Base-by-base conservation (phyloP, 805 yeast species). In the Ogataea neopini region DNA sequence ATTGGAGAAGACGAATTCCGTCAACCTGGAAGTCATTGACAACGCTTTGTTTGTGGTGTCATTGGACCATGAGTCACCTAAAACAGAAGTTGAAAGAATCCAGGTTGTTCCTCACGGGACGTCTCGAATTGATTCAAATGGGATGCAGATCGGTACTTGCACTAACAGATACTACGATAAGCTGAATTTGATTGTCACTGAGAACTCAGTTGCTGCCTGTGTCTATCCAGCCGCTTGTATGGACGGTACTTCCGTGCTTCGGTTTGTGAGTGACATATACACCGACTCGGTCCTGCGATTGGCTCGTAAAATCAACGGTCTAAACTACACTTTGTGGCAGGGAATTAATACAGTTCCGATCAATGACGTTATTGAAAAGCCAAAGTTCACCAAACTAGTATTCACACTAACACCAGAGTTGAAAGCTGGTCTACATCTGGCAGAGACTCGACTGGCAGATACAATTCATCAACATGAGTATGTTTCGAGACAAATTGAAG, bases 121-220 rank as follows among this genome's bases (percentile, higher is more conserved):
- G 7, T 71, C 79, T 1, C 51, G 54, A 25, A 68, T 77, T 34
- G 69, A 74, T 26, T 69, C 70, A 8, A 66, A 74, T 25, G 79
- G 77, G 48, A 64, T 76, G 39, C 84, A 80, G 61, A 61, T 71
- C 18, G 84, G 84, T 20, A 72, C 81, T 4, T 80, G 84, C 61
- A 76, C 81, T 13, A 76, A 79, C 40, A 65, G 84, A 46, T 79
- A 82, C 77, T 80, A 80, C 58, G 84, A 80, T 59, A 80, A 80
- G 55, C 64, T 80, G 45, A 82, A 79, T 57, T 60, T 80, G 42
- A 69, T 80, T 14, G 74, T 80, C 8, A 76, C 83, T 3, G 67
- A 70, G 34, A 80, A 80, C 59, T 74, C 83, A 0, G 80, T 77
- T 18, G 83, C 82, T 1, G 84, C 83, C 3, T 71, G 80, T 42